Evolutionary conservation across 2,329 filamentous ascomycete species (phyloP).

Genomic region (Monosporascus sp.): DNA sequence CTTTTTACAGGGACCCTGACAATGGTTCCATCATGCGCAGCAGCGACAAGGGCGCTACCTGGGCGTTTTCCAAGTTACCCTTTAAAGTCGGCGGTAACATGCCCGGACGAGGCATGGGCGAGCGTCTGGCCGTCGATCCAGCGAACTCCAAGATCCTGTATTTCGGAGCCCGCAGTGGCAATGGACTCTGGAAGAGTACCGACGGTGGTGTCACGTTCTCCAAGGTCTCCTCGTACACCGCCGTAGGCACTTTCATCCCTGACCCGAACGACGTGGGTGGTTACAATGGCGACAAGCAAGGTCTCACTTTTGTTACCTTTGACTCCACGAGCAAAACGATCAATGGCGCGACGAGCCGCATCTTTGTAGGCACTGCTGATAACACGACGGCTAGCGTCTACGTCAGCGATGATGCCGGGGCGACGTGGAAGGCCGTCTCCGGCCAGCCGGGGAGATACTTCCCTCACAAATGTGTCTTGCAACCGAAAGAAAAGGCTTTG

Average conservation of each 20-base stretch:
- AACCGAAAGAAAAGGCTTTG: constrained; percentile 44
- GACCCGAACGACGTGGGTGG: constrained; percentile 40
- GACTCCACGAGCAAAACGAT: constrained; percentile 43
- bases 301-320: constrained; percentile 49
- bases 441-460: constrained; percentile 46
- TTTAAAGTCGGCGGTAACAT: constrained; percentile 61
- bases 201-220: constrained; percentile 49
- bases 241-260: constrained; percentile 42
- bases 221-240: constrained; percentile 47
- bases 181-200: constrained; percentile 54
- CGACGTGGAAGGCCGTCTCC: constrained; percentile 45
- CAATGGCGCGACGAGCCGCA: constrained; percentile 46
- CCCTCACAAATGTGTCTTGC: constrained; percentile 49
- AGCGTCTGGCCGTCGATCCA: constrained; percentile 53
- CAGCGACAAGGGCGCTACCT: constrained; percentile 48
- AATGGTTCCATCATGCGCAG: constrained; percentile 50
- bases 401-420: constrained; percentile 47
- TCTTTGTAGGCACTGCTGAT: constrained; percentile 52
- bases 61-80: constrained; percentile 41
- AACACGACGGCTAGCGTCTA: constrained; percentile 48
- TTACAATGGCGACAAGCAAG: constrained; percentile 41
- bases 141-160: constrained; percentile 51
- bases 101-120: constrained; percentile 55
- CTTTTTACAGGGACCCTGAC: constrained; percentile 41
- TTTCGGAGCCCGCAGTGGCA: constrained; percentile 53